These are phyloP conservation scores for Ensete glaucum DNA, from an alignment of 176 grass and related monocot genomes.

Conservation along the genomic window DNA sequence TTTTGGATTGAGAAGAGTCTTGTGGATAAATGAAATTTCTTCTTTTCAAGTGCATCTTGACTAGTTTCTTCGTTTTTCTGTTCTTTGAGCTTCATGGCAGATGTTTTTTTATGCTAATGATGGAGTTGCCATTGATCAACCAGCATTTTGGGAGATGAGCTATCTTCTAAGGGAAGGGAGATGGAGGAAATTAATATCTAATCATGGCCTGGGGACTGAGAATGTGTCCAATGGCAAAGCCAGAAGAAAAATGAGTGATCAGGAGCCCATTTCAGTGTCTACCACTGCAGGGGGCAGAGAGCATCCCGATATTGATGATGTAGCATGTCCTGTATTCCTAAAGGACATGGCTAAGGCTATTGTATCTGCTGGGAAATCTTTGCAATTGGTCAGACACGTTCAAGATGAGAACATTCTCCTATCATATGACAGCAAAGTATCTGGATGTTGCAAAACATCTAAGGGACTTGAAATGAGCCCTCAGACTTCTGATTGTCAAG, in stretches of 20 bases:
- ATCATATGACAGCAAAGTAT: constrained; percentile 18
- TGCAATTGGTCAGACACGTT: constrained; percentile 77
- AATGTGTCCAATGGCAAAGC: constrained; percentile 19
- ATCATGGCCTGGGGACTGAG: constrained; percentile 19
- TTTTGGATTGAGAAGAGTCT: background rate
- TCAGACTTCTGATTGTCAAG: constrained; percentile 14
- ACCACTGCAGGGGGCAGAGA: constrained; percentile 24
- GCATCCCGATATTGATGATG: constrained; percentile 33
- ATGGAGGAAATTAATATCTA: constrained; percentile 27
- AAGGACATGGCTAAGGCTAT: constrained; percentile 57
- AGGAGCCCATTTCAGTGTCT: constrained; percentile 24
- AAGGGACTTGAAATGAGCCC: constrained; percentile 1
- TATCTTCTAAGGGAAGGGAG: constrained; percentile 48
- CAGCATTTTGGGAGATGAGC: constrained; percentile 92
- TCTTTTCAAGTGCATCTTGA: background rate
- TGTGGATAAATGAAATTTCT: background rate
- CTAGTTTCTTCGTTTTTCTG: background rate
- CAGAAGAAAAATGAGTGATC: constrained; percentile 37
- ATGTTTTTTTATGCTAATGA: constrained; percentile 88
- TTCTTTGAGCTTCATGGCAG: constrained; percentile 34
- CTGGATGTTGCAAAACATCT: background rate
- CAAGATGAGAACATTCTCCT: constrained; percentile 31
- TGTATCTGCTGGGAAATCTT: constrained; percentile 90
- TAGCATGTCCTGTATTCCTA: constrained; percentile 56
- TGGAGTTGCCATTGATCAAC: constrained; percentile 67